phyloP scores from a whole-genome alignment of 1,284 basidiomycete species.

The Puccinia brachypodii region DNA sequence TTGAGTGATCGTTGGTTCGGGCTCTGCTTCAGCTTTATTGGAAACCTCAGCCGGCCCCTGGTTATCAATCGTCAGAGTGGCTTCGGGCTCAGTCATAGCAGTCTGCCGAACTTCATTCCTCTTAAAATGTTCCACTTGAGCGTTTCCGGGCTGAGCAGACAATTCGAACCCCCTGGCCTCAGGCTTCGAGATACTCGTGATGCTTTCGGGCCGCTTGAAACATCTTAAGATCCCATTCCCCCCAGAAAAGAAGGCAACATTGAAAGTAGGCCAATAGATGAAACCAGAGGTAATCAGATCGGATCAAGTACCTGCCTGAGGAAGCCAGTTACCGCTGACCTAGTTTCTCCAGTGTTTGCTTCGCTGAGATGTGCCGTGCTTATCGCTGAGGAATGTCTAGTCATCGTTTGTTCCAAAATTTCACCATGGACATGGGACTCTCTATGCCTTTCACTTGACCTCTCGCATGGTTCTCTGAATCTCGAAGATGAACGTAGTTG shows the following conservation, averaged over 20 bases:
- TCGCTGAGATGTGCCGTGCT: neutral
- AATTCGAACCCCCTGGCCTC: neutral
- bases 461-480: neutral
- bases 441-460: neutral
- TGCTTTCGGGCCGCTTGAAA: neutral
- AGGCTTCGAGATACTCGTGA: neutral
- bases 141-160: neutral
- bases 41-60: neutral
- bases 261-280: neutral
- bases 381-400: neutral
- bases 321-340: neutral
- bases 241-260: neutral
- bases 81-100: neutral
- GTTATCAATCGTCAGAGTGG: neutral
- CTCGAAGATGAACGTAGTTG: neutral
- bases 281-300: neutral
- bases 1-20: slow-evolving; percentile 7
- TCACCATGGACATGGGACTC: neutral
- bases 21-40: slow-evolving; percentile 1
- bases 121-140: neutral
- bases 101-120: neutral
- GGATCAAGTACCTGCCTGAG: neutral
- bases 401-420: neutral
- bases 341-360: neutral
- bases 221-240: neutral